These are phyloP conservation scores for Scedosporium minutisporum DNA, from an alignment of 2,329 filamentous ascomycete species.

Conservation along the genomic window DNA sequence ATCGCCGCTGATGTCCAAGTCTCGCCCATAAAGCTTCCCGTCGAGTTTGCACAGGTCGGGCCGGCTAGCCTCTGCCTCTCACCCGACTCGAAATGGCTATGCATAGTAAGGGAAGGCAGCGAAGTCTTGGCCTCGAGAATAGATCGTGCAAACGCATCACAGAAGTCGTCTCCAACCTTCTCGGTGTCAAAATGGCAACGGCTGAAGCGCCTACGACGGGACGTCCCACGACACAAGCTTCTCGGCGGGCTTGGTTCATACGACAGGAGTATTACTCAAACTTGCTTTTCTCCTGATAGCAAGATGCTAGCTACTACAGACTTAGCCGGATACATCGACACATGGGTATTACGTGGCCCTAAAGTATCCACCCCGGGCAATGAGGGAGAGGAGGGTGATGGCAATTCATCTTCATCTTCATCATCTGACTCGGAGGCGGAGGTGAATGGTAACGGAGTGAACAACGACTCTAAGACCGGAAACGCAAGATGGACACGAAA, in stretches of 20 bases:
- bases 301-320: conserved; percentile 71
- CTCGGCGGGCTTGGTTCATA: conserved; percentile 67
- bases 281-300: conserved; percentile 73
- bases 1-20: conserved; percentile 56
- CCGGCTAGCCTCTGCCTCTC: conserved; percentile 63
- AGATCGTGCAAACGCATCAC: not conserved
- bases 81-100: conserved; percentile 60
- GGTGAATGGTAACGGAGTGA: conserved; percentile 33
- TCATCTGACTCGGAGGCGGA: conserved; percentile 27
- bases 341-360: conserved; percentile 59
- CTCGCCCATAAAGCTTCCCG: conserved; percentile 57
- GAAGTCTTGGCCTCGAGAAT: conserved; percentile 12
- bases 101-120: conserved; percentile 31
- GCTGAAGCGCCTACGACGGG: conserved; percentile 42
- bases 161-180: not conserved
- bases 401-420: conserved; percentile 23
- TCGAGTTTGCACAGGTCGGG: conserved; percentile 46
- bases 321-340: conserved; percentile 76
- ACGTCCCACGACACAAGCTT: conserved; percentile 42
- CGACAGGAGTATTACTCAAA: conserved; percentile 62
- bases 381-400: conserved; percentile 22
- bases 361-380: conserved; percentile 19
- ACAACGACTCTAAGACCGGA: conserved; percentile 24
- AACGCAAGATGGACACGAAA: conserved; percentile 64
- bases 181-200: conserved; percentile 31